Conservation (phyloP, 2,329 filamentous ascomycete species). For the Alternaria hordeiaustralica region DNA sequence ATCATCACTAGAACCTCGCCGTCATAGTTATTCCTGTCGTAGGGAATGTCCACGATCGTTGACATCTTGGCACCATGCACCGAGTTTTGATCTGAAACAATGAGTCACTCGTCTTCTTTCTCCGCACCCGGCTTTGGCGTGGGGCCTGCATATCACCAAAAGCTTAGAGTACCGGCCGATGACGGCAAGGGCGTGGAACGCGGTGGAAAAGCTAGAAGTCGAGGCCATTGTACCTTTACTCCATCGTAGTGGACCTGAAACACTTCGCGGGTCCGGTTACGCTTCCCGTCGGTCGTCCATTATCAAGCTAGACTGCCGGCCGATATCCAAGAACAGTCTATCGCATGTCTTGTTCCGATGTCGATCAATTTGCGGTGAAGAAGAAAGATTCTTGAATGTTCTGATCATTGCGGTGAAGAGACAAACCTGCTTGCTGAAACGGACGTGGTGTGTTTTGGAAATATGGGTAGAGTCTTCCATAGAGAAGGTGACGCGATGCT, state of each 20-base stretch:
- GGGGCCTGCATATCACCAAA: constrained; percentile 18
- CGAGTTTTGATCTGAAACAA: constrained; percentile 15
- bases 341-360: constrained; percentile 21
- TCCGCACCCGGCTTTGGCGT: neutral
- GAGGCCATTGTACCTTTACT: constrained; percentile 11
- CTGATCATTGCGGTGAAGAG: constrained; percentile 15
- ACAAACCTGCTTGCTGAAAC: constrained; percentile 19
- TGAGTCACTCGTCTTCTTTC: constrained; percentile 25
- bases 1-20: constrained; percentile 26
- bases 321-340: constrained; percentile 19
- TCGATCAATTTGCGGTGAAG: constrained; percentile 34
- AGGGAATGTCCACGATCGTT: constrained; percentile 14
- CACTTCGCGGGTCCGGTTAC: constrained; percentile 33
- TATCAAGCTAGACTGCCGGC: constrained; percentile 22
- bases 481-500: constrained; percentile 14
- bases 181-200: constrained; percentile 22
- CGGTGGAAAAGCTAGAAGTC: constrained; percentile 7
- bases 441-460: constrained; percentile 27
- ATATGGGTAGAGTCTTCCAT: constrained; percentile 3
- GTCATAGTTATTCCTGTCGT: constrained; percentile 24
- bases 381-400: constrained; percentile 17
- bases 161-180: constrained; percentile 19
- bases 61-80: constrained; percentile 26
- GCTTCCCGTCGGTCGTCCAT: constrained; percentile 28
- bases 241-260: constrained; percentile 20